A percentile compares a stretch with the other conserved stretches of the same genome.
These are phyloP conservation scores for Leccinum disarticulatum DNA, from an alignment of 768 basidiomycete species.

Conservation along the genomic window DNA sequence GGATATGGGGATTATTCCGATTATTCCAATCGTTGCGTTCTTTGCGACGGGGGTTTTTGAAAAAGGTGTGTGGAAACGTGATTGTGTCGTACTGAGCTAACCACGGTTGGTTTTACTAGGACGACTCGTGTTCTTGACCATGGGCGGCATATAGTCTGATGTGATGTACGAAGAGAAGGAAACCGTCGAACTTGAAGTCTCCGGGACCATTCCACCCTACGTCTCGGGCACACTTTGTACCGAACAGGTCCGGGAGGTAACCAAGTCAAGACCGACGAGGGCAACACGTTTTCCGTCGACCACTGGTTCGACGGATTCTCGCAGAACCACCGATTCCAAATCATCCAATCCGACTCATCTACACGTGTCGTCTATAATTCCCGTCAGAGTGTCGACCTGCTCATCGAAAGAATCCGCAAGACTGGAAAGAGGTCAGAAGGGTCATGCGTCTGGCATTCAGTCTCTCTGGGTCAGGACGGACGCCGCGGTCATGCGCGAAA, in stretches of 20 bases:
- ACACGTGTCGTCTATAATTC: constrained; percentile 37
- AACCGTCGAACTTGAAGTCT: constrained; percentile 28
- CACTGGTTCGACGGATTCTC: constrained; percentile 46
- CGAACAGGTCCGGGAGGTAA: constrained; percentile 39
- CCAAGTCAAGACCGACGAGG: constrained; percentile 25
- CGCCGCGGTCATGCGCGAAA: constrained; percentile 25
- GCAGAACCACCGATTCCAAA: constrained; percentile 41
- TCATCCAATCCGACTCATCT: constrained; percentile 23
- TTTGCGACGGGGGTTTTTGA: too few relatives aligned
- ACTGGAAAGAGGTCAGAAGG: constrained; percentile 21
- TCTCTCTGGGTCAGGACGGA: constrained; percentile 37
- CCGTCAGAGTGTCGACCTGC: constrained; percentile 29
- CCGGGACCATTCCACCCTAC: constrained; percentile 35
- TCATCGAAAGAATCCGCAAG: constrained; percentile 30
- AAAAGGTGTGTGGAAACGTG: too few relatives aligned
- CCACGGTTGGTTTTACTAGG: too few relatives aligned
- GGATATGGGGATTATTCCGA: too few relatives aligned
- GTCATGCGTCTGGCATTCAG: constrained; percentile 28
- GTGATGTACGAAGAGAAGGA: constrained; percentile 28
- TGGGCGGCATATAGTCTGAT: constrained; percentile 25
- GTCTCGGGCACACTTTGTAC: constrained; percentile 37
- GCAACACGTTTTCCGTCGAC: constrained; percentile 25
- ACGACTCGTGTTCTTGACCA: too few relatives aligned
- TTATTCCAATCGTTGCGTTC: too few relatives aligned
- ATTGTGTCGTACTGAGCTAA: too few relatives aligned